phyloP scores from a whole-genome alignment of 108 stramenopile genomes.

The Nitzschia inconspicua region DNA sequence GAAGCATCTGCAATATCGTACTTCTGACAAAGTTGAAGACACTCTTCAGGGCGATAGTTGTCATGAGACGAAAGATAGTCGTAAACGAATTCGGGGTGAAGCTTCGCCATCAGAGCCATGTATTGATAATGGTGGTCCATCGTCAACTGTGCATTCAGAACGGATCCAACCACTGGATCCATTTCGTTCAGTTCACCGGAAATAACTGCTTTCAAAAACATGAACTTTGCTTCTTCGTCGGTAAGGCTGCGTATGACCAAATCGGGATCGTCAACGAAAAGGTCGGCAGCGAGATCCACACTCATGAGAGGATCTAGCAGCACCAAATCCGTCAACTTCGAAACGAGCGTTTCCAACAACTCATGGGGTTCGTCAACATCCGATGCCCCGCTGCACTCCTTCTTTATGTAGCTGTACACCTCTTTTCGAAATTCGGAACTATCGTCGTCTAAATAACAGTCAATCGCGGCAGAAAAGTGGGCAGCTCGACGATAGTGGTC shows the following conservation, averaged over 20 bases:
- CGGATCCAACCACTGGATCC: constrained; percentile 62
- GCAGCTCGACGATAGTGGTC: constrained; percentile 31
- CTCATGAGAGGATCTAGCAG: constrained; percentile 54
- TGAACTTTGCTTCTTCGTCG: constrained; percentile 41
- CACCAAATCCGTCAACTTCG: constrained; percentile 52
- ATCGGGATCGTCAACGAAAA: constrained; percentile 77
- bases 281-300: constrained; percentile 61
- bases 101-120: constrained; percentile 60
- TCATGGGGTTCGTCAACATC: constrained; percentile 5
- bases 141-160: constrained; percentile 60
- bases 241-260: constrained; percentile 47
- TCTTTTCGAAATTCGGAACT: constrained; percentile 54
- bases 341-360: constrained; percentile 38
- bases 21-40: constrained; percentile 77
- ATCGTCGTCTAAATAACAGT: constrained; percentile 72
- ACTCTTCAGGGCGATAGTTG: constrained; percentile 79
- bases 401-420: constrained; percentile 72
- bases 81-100: constrained; percentile 81
- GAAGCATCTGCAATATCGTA: constrained; percentile 86
- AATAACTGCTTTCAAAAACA: constrained; percentile 63
- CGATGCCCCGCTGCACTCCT: constrained; percentile 52
- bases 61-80: constrained; percentile 68
- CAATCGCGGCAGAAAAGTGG: constrained; percentile 70
- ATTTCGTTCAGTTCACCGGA: constrained; percentile 56
- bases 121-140: constrained; percentile 66